Conservation (phyloP, 257 asterid genomes). For the Petrea volubilis region DNA sequence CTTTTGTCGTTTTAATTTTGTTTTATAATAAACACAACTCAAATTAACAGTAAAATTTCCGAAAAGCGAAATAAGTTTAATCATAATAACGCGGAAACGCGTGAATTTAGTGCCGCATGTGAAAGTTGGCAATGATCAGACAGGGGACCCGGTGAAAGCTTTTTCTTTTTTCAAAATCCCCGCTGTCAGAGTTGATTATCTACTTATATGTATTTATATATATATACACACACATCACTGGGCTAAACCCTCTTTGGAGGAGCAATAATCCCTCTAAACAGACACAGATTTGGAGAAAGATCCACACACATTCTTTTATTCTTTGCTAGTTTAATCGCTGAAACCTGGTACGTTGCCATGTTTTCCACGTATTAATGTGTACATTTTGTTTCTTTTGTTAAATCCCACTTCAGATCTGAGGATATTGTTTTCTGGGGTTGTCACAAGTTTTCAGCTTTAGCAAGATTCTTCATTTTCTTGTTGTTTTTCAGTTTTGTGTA, state of each 20-base stretch:
- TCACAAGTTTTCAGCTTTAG: not conserved
- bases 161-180: slow-evolving; percentile 14
- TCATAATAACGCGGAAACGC: slow-evolving; percentile 60
- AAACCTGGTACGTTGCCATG: slow-evolving; percentile 43
- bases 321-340: slow-evolving; percentile 27
- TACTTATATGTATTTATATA: not conserved
- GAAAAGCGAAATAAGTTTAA: not conserved
- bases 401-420: slow-evolving; percentile 35
- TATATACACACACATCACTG: not conserved
- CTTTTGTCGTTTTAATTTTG: not conserved
- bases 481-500: not conserved
- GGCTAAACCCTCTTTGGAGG: not conserved
- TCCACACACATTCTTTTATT: slow-evolving; percentile 38
- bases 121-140: slow-evolving; percentile 38
- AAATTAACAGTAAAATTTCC: not conserved
- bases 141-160: slow-evolving; percentile 4
- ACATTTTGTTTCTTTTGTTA: not conserved
- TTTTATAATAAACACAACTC: not conserved
- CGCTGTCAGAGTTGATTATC: slow-evolving; percentile 27
- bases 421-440: slow-evolving; percentile 1
- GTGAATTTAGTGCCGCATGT: slow-evolving; percentile 40
- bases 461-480: slow-evolving; percentile 17
- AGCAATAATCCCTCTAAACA: slow-evolving; percentile 14
- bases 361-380: slow-evolving; percentile 1
- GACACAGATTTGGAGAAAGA: slow-evolving; percentile 26